phyloP scores from a whole-genome alignment of 225 moss, liverwort and hornwort species.

The Pseudisothecium myosuroides region DNA sequence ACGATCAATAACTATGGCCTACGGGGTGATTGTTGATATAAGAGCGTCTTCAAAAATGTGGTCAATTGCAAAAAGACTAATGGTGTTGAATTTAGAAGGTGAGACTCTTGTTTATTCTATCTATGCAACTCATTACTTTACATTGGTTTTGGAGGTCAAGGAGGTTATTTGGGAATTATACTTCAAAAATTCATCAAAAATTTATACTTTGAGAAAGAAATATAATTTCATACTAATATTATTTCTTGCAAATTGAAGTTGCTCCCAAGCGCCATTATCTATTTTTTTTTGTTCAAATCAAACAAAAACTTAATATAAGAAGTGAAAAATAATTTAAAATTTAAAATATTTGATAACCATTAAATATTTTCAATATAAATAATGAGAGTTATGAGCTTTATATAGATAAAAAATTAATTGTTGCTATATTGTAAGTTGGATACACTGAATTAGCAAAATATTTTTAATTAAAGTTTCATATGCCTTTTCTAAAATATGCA shows the following conservation, averaged over 20 bases:
- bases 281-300: neutral
- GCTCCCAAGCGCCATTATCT: neutral
- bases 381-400: neutral
- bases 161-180: neutral
- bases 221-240: neutral
- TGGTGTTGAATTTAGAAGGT: neutral
- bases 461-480: neutral
- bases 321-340: neutral
- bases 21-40: neutral
- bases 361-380: neutral
- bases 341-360: neutral
- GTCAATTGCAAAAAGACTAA: too few relatives aligned
- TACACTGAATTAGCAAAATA: fast-evolving
- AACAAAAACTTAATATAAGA: neutral
- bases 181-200: too few relatives aligned
- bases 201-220: neutral
- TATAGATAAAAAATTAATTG: neutral
- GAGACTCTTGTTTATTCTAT: neutral
- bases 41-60: neutral
- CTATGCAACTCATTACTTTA: neutral
- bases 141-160: neutral
- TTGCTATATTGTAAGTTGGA: neutral
- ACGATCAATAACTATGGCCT: too few relatives aligned
- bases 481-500: neutral
- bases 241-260: neutral